Percentiles rank a stretch among this genome's conserved stretches.
Conservation (phyloP, 768 basidiomycete genomes). For the Mycena floridula region DNA sequence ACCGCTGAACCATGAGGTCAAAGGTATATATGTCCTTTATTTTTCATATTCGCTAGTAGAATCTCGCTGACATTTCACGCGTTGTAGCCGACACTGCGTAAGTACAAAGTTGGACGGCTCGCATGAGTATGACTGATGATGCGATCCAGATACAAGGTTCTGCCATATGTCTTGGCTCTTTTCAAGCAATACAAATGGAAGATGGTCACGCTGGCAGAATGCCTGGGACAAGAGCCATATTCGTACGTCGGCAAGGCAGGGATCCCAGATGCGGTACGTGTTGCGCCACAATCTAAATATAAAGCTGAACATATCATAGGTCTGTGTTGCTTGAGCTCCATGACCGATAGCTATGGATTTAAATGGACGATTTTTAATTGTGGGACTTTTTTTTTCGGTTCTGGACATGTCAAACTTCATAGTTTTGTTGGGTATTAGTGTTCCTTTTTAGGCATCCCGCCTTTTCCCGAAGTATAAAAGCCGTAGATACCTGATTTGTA, state of each 20-base stretch:
- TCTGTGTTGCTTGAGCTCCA: no score
- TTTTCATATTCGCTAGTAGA: neutral
- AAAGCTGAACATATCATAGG: no score
- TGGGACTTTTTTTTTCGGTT: no score
- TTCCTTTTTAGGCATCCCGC: no score
- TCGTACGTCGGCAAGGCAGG: conserved; percentile 5
- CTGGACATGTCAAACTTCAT: no score
- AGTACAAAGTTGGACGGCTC: neutral
- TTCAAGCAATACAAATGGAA: neutral
- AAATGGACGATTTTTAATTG: no score
- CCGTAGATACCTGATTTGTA: no score
- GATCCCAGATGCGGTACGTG: no score
- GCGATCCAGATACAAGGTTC: neutral
- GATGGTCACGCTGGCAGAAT: conserved; percentile 2
- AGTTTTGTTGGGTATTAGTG: no score
- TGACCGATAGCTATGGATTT: no score
- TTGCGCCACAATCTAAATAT: no score
- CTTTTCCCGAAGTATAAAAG: no score
- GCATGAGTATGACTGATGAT: neutral
- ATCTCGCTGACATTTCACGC: neutral
- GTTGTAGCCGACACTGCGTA: neutral
- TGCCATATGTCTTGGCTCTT: neutral
- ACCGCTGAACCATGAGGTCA: neutral
- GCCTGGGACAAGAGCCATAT: conserved; percentile 3
- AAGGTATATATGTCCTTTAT: neutral